Conservation (phyloP, 352 stramenopile species). For the Phytophthora parvispora region DNA sequence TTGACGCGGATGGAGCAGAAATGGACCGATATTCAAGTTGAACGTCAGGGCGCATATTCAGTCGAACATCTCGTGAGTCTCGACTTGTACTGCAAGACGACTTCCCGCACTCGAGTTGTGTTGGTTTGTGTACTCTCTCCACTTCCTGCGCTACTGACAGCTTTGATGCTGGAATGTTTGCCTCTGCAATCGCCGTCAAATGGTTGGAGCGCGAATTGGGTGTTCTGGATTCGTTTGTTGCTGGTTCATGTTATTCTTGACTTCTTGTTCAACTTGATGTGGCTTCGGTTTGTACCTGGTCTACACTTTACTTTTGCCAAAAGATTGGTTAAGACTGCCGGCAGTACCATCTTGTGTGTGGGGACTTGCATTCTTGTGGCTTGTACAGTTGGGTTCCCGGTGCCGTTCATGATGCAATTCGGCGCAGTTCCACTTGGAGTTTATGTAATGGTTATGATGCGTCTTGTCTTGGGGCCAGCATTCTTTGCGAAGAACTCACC, state of each 20-base stretch:
- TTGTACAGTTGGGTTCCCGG: constrained; percentile 4
- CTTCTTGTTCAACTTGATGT: not conserved
- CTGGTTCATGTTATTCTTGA: not conserved
- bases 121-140: constrained; percentile 9
- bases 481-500: not conserved
- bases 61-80: constrained; percentile 13
- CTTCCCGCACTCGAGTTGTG: not conserved
- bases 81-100: constrained; percentile 6
- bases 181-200: not conserved
- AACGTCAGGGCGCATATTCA: constrained; percentile 15
- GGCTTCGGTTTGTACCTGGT: not conserved
- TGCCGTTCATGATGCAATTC: constrained; percentile 11
- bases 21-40: constrained; percentile 16
- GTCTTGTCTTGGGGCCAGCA: not conserved
- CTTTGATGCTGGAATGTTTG: not conserved
- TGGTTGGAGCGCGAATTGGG: not conserved
- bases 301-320: not conserved
- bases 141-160: not conserved
- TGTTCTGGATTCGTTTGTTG: not conserved
- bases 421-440: not conserved
- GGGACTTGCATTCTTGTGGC: not conserved
- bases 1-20: not conserved
- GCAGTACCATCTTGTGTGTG: not conserved
- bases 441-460: not conserved
- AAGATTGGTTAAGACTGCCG: too few species aligned